Percentiles rank a stretch among this genome's conserved stretches.
Conservation (phyloP, 495 filamentous ascomycete species). For the Aspergillus indologenus region DNA sequence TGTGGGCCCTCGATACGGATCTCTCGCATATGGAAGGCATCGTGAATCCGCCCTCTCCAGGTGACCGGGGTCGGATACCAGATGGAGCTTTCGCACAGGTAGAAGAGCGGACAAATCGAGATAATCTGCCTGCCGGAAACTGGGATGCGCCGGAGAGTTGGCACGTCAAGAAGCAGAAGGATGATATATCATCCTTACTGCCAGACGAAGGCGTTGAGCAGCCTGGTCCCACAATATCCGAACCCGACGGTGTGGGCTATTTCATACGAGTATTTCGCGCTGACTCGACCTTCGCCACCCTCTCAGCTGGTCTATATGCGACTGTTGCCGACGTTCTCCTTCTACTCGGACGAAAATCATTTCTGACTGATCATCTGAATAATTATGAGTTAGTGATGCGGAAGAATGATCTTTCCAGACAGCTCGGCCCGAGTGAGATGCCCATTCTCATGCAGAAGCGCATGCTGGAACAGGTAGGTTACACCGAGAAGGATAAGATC, state of each 20-base stretch:
- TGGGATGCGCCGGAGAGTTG: constrained; percentile 95
- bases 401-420: constrained; percentile 84
- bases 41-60: constrained; percentile 45
- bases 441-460: constrained; percentile 92
- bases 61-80: constrained; percentile 47
- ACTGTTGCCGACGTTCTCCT: constrained; percentile 80
- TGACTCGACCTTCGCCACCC: constrained; percentile 89
- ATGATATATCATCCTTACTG: constrained; percentile 59
- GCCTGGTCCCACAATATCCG: constrained; percentile 42
- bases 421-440: constrained; percentile 72
- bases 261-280: constrained; percentile 95
- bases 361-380: constrained; percentile 80
- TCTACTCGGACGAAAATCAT: constrained; percentile 85
- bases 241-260: constrained; percentile 67
- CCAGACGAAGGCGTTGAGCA: constrained; percentile 57
- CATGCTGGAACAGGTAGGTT: constrained; percentile 88
- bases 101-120: constrained; percentile 29
- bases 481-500: constrained; percentile 78
- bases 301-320: constrained; percentile 75
- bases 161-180: constrained; percentile 69
- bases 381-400: constrained; percentile 95
- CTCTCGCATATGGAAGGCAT: constrained; percentile 82
- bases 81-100: constrained; percentile 48
- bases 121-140: constrained; percentile 35
- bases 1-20: constrained; percentile 79